Evolutionary conservation across 768 basidiomycete species (phyloP), one percentile per base, ranked within the genome.

Genomic region (Pleurotus pulmonarius): DNA sequence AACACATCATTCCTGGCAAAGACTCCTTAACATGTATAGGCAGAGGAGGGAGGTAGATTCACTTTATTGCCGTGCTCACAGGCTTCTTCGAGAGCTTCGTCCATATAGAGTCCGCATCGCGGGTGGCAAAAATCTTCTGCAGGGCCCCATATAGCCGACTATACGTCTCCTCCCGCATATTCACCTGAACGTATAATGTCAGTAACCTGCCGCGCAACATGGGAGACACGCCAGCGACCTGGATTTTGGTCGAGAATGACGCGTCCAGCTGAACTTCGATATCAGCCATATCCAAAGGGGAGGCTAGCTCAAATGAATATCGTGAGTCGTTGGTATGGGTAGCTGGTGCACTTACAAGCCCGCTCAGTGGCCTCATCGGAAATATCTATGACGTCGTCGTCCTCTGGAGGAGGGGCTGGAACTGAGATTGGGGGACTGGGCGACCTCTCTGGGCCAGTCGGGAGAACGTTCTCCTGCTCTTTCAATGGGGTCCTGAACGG

Each of bases 181-280:
- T 34, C 29, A 34, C 7, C 29, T 34, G 29, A 11, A 34, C 9
- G 9, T 34, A 34, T 34, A 9, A 34, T 9, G 29, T 34, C 29
- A 34, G 16, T 16, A n/a, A 46, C 9, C n/a, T 15, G 15, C 20
- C 24, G 16, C 11, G 3, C 37, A 13, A 52, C 0, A 16, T 7
- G 6, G n/a, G 24, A 12, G 15, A 37, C 34, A 37, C 11, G 16
- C 7, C 7, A 48, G 61, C 46, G 26, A 81, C 79, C 1, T 73
- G 70, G 12, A 81, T 65, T 57, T 80, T 80, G 26, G 62, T 71
- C 15, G 79, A 80, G 44, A 65, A 72, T 6, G 65, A 62, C 13
- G 59, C 64, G 29, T 82, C 78, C 0, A 79, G 64, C 46, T 76
- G 68, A 11, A 75, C 60, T 20, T 68, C 43, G 3, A 73, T 59